phyloP scores from a whole-genome alignment of 73 alveolate species.

The Tetrahymena borealis region DNA sequence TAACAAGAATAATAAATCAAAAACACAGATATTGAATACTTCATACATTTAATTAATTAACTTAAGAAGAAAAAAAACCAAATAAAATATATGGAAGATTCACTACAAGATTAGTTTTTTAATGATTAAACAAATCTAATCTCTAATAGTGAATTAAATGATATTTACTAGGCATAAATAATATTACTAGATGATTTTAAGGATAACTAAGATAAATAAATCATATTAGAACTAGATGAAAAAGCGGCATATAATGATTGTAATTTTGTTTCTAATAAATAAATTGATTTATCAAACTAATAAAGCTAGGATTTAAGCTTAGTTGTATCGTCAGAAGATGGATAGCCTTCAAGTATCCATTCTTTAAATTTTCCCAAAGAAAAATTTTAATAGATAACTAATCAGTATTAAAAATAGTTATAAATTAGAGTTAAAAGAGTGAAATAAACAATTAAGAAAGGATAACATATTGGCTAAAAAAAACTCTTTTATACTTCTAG shows the following conservation, averaged over 20 bases:
- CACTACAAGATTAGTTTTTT: too few species aligned
- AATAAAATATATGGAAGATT: too few species aligned
- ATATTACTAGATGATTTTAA: too few species aligned
- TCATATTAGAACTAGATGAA: too few species aligned
- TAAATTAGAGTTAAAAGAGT: neutral
- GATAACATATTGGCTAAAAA: neutral
- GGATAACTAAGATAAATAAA: too few species aligned
- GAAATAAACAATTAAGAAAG: neutral
- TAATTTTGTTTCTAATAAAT: neutral
- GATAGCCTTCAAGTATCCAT: neutral
- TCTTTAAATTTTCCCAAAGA: neutral
- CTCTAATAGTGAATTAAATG: too few species aligned
- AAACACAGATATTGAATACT: too few species aligned
- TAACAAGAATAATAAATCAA: too few species aligned
- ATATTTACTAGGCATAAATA: too few species aligned
- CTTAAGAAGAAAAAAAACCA: too few species aligned
- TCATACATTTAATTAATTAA: too few species aligned
- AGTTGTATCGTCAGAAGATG: neutral
- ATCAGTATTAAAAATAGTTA: neutral
- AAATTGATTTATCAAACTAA: neutral
- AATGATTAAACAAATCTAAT: too few species aligned
- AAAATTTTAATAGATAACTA: neutral
- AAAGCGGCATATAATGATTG: neutral
- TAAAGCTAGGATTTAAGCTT: neutral
- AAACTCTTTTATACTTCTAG: neutral